phyloP scores from a whole-genome alignment of 441 rosid species.

The Jatropha podagrica region DNA sequence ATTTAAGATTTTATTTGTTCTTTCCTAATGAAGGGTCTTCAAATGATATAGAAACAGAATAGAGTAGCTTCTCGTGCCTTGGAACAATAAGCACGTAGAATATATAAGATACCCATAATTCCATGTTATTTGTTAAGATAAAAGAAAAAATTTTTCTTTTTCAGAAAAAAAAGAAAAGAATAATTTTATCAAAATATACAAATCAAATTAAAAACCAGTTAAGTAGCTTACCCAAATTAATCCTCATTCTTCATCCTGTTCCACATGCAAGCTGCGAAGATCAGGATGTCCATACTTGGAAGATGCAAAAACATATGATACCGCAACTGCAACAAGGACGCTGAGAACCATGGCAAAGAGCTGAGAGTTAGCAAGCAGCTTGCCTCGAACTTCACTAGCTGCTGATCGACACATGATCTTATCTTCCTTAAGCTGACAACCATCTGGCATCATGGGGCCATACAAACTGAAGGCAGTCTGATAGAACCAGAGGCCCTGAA shows the following conservation, averaged over 20 bases:
- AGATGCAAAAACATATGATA: constrained; percentile 53
- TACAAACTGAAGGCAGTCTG: constrained; percentile 94
- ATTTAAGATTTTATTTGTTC: background rate
- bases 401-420: constrained; percentile 51
- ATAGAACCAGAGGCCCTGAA: constrained; percentile 98
- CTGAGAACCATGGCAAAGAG: constrained; percentile 66
- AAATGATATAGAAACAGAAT: no score
- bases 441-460: constrained; percentile 93
- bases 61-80: background rate
- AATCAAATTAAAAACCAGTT: background rate
- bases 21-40: background rate
- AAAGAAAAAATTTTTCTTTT: background rate
- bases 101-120: background rate
- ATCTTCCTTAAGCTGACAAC: constrained; percentile 55
- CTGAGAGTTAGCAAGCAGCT: constrained; percentile 83
- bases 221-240: constrained; percentile 16
- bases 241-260: constrained; percentile 26
- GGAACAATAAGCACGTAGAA: no score
- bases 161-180: background rate
- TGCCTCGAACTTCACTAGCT: constrained; percentile 68
- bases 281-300: constrained; percentile 51
- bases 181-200: background rate
- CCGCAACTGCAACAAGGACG: constrained; percentile 59
- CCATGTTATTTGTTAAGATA: background rate
- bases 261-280: constrained; percentile 27